Conservation (phyloP, 2,329 filamentous ascomycete genomes). For the Cladosporium sp. region DNA sequence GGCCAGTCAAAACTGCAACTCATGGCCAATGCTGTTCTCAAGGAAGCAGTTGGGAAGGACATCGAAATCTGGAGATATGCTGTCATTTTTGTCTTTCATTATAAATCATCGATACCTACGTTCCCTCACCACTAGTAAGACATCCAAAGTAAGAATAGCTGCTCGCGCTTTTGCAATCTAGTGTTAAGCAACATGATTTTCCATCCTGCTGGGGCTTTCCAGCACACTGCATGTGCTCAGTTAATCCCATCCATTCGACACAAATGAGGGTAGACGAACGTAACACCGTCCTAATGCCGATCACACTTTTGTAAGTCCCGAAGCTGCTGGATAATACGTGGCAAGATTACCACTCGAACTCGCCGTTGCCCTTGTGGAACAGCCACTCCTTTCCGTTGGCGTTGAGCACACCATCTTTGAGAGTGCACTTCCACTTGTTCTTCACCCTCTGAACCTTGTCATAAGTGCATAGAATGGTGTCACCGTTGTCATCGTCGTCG, state of each 20-base stretch:
- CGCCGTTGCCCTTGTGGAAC: conserved; percentile 95
- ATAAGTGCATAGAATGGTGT: conserved; percentile 95
- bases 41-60: neutral
- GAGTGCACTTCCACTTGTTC: conserved; percentile 95
- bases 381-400: conserved; percentile 91
- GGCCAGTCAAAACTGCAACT: neutral
- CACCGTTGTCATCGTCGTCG: conserved; percentile 84
- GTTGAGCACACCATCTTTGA: conserved; percentile 94
- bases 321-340: neutral
- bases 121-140: neutral
- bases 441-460: conserved; percentile 99
- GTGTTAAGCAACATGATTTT: neutral
- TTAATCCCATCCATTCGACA: neutral
- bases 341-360: conserved; percentile 85
- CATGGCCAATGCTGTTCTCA: neutral
- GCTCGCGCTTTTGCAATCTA: conserved; percentile 16
- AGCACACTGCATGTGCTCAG: neutral
- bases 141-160: neutral
- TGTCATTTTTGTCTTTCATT: conserved; percentile 8
- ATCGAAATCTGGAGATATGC: neutral
- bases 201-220: neutral
- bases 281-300: neutral
- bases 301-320: neutral
- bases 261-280: neutral
- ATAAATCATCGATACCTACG: conserved; percentile 1